Evolutionary conservation across 441 rosid species (phyloP), one percentile per base, ranked within the genome.

Genomic region (Geranium incanum): DNA sequence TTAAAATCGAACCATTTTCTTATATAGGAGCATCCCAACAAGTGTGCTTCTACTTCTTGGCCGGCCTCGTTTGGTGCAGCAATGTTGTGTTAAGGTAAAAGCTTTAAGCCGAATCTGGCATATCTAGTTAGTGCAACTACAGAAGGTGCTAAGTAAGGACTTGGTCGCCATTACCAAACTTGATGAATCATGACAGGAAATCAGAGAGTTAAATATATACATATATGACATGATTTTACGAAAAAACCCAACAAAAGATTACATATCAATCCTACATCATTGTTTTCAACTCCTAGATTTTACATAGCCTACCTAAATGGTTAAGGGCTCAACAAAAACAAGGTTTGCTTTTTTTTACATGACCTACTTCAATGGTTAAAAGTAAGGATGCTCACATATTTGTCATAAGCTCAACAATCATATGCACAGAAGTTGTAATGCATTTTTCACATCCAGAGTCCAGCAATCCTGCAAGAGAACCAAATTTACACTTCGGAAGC

Each of bases 311-410:
- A 60, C 66, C 66, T 60, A 36, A 60, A 60, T 21, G 66, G 66
- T 60, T 60, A 60, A 9, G 66, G 36, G 55, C 66, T 60, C 66
- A 21, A 21, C 66, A 60, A 28, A 60, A 60, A 36, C 66, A 60
- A 60, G 21, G 66, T n/a, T 50, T 50, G 55, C n/a, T 48, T 48
- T 39, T 39, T 5, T 39, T 62, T 62, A 62, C 66, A 62, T 11
- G 23, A 62, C 66, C 66, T 62, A 62, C 66, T 18, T 62, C n/a
- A 62, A 62, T 62, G 66, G 66, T 62, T 62, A 62, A 62, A 21
- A 50, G 59, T 50, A 62, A 62, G 66, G 66, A 23, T 62, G 33
- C 66, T 62, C 36, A 62, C 66, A 62, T 62, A 62, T 23, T 62
- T 28, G 15, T 21, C 66, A 62, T 62, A 62, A 7, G 36, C 66